Evolutionary conservation across 225 moss, liverwort and hornwort genomes (phyloP).

Genomic region (Polytrichum commune): DNA sequence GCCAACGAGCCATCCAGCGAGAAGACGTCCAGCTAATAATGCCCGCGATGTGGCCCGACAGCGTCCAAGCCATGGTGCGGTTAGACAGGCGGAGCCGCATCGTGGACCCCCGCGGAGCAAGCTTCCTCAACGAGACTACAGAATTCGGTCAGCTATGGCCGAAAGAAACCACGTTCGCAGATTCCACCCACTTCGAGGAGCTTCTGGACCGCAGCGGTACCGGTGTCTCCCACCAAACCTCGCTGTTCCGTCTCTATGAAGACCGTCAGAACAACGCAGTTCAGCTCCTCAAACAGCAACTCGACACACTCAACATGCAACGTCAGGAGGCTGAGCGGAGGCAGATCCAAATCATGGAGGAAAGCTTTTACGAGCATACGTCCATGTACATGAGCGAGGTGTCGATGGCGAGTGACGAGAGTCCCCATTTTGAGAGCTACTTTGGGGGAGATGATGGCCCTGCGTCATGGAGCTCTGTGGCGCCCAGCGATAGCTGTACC

Average conservation of each 20-base stretch:
- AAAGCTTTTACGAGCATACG: conserved; percentile 22
- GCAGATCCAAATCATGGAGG: conserved; percentile 46
- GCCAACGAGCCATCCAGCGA: not conserved
- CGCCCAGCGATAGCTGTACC: conserved; percentile 31
- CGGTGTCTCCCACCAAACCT: conserved; percentile 43
- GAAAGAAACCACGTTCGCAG: conserved; percentile 52
- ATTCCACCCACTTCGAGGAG: conserved; percentile 57
- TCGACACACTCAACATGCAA: conserved; percentile 50
- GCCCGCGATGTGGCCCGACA: conserved; percentile 57
- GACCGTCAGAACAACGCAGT: conserved; percentile 65
- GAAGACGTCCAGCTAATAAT: conserved; percentile 25
- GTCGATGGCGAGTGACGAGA: conserved; percentile 22
- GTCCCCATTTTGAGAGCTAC: conserved; percentile 22
- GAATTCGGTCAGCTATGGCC: not conserved
- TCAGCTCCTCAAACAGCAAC: conserved; percentile 56
- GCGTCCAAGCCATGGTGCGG: conserved; percentile 21
- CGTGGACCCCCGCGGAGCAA: not conserved
- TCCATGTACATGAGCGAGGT: conserved; percentile 17
- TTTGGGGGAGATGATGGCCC: conserved; percentile 42
- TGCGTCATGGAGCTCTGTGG: conserved; percentile 42
- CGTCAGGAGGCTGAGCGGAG: conserved; percentile 54
- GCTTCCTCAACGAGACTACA: not conserved
- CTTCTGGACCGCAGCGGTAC: conserved; percentile 52
- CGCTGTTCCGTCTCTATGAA: conserved; percentile 58
- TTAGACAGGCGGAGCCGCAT: conserved; percentile 24